Conservation (phyloP, 2,329 filamentous ascomycete genomes). For the Clonostachys rhizophaga region DNA sequence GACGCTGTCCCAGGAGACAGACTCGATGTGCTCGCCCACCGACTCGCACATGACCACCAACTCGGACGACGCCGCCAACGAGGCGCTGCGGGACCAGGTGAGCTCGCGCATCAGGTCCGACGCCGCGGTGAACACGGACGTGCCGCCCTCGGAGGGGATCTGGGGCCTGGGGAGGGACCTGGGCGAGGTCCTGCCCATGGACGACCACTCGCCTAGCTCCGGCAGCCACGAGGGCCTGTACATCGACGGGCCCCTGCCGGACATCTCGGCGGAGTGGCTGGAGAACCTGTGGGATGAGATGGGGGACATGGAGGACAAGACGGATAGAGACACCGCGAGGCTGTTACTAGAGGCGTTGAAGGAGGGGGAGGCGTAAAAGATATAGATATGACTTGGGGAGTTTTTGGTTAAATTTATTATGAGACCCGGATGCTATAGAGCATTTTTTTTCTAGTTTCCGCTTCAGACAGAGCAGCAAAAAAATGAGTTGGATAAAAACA, state of each 20-base stretch:
- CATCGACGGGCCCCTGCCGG: constrained; percentile 17
- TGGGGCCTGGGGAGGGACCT: constrained; percentile 21
- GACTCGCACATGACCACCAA: constrained; percentile 10
- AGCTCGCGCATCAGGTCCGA: constrained; percentile 3
- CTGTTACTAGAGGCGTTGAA: constrained; percentile 29
- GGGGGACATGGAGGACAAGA: constrained; percentile 14
- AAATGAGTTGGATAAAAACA: no score
- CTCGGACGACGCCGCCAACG: constrained; percentile 5
- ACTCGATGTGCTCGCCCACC: constrained; percentile 8
- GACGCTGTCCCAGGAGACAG: neutral
- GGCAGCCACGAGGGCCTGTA: constrained; percentile 16
- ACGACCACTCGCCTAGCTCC: constrained; percentile 10
- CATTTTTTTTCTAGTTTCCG: no score
- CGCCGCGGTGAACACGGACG: constrained; percentile 7
- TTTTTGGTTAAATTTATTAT: no score
- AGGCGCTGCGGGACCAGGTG: constrained; percentile 7
- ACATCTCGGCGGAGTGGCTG: constrained; percentile 26
- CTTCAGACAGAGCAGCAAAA: no score
- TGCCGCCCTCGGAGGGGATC: constrained; percentile 17
- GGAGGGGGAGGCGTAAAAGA: constrained; percentile 15
- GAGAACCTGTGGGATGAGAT: constrained; percentile 25
- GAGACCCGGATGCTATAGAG: no score
- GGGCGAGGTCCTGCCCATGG: constrained; percentile 22
- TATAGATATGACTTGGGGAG: neutral
- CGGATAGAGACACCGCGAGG: constrained; percentile 29